phyloP scores from a whole-genome alignment of 441 rosid genomes.

The Gossypium davidsonii region DNA sequence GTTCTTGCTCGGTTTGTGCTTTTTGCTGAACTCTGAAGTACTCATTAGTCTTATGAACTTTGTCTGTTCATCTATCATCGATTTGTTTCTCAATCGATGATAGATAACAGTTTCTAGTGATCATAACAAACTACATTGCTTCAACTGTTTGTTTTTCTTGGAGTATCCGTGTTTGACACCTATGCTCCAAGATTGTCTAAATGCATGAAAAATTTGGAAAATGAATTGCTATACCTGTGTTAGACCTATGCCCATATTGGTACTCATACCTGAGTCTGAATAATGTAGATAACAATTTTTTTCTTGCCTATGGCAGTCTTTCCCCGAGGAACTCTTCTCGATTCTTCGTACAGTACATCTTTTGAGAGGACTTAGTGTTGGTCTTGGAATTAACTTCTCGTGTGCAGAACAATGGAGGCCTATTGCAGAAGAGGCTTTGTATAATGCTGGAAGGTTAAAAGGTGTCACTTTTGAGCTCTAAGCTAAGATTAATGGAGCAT shows the following conservation, averaged over 20 bases:
- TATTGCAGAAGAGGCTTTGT: constrained; percentile 78
- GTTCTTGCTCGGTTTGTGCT: background rate
- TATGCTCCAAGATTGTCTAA: too few species aligned
- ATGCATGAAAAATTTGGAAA: too few species aligned
- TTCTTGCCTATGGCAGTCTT: constrained; percentile 43
- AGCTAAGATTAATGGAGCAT: background rate
- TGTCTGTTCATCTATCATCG: too few species aligned
- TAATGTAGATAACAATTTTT: background rate
- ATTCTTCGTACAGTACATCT: constrained; percentile 81
- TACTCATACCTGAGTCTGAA: background rate
- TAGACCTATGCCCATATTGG: background rate
- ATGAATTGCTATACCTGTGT: background rate
- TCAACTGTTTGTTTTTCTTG: too few species aligned
- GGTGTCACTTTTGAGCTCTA: constrained; percentile 28
- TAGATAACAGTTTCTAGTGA: background rate
- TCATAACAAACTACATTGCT: background rate
- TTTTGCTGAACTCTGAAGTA: background rate
- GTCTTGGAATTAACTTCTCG: constrained; percentile 76
- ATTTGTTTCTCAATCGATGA: background rate
- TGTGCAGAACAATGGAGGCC: constrained; percentile 89
- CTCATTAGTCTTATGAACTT: too few species aligned
- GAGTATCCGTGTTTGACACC: too few species aligned
- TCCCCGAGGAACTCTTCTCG: constrained; percentile 91
- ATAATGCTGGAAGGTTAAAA: constrained; percentile 61
- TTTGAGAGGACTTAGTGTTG: constrained; percentile 88